These are phyloP conservation scores for Trichoderma parareesei DNA, from an alignment of 495 filamentous ascomycete species.

Conservation along the genomic window DNA sequence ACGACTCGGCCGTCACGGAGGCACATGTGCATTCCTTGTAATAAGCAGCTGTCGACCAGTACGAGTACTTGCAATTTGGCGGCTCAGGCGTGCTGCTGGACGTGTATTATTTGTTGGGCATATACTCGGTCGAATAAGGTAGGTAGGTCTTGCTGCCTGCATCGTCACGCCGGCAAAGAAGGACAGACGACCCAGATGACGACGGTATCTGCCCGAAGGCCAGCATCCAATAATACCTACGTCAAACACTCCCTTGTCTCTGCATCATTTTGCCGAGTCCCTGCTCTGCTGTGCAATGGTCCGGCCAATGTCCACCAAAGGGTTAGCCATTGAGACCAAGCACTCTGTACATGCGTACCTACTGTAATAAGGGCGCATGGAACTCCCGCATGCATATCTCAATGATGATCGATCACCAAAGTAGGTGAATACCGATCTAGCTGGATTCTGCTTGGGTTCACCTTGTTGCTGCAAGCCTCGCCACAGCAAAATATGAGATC, in stretches of 20 bases:
- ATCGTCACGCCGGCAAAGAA: neutral
- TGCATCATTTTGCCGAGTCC: neutral
- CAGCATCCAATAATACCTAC: neutral
- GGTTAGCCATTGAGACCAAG: neutral
- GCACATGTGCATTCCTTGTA: neutral
- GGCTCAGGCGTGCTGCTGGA: neutral
- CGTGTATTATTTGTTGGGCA: neutral
- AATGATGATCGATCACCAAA: slow-evolving; percentile 6
- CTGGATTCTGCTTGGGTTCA: slow-evolving; percentile 4
- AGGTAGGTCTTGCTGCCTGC: neutral
- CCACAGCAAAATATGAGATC: neutral
- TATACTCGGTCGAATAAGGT: slow-evolving; percentile 1
- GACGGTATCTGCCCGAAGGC: neutral
- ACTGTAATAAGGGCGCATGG: neutral
- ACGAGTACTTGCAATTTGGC: neutral
- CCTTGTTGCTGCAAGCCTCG: slow-evolving; percentile 6
- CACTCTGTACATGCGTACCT: neutral
- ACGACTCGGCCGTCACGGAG: neutral
- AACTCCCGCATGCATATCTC: slow-evolving; percentile 8
- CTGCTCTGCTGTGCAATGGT: slow-evolving; percentile 3
- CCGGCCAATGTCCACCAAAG: neutral
- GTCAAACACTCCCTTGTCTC: neutral
- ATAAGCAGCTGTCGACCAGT: neutral
- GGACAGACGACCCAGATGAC: neutral
- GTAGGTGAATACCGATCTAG: slow-evolving; percentile 6